phyloP scores from a whole-genome alignment of 2,329 filamentous ascomycete genomes.

The Phyllachora maydis region DNA sequence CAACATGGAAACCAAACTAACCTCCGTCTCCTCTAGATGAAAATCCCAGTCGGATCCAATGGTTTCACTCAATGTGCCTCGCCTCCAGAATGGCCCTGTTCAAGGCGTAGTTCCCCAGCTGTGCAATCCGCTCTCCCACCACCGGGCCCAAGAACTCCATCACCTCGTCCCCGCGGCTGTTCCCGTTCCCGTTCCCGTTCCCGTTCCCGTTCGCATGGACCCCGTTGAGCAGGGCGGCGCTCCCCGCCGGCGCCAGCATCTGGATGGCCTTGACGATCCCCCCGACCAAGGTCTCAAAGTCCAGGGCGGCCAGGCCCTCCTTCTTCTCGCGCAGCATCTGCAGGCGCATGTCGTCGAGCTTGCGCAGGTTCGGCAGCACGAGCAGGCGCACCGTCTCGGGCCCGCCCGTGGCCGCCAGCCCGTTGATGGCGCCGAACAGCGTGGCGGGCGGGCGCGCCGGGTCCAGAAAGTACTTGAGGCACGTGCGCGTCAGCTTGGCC shows the following conservation, averaged over 20 bases:
- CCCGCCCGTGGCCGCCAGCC: conserved; percentile 58
- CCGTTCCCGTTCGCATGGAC: conserved; percentile 15
- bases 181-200: conserved; percentile 16
- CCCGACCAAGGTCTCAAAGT: conserved; percentile 33
- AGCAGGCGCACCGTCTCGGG: conserved; percentile 35
- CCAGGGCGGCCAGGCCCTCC: conserved; percentile 19
- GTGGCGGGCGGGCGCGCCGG: conserved; percentile 63
- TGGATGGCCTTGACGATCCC: conserved; percentile 32
- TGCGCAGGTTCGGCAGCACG: conserved; percentile 32
- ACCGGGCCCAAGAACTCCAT: conserved; percentile 33
- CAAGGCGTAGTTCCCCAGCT: conserved; percentile 22
- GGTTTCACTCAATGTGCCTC: conserved; percentile 27
- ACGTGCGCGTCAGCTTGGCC: conserved; percentile 78
- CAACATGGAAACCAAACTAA: too few relatives aligned
- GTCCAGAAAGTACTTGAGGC: conserved; percentile 80
- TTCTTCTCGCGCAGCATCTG: conserved; percentile 29
- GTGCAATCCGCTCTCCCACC: conserved; percentile 25
- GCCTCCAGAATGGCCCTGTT: conserved; percentile 32
- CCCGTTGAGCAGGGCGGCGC: too few relatives aligned
- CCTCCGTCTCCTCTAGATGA: too few relatives aligned
- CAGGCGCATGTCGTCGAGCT: conserved; percentile 30
- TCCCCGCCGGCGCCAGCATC: conserved; percentile 13
- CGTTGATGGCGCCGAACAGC: conserved; percentile 75
- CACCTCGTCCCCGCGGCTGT: conserved; percentile 20
- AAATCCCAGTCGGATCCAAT: too few relatives aligned